Percentiles rank a stretch among this genome's conserved stretches.
phyloP scores from a whole-genome alignment of 306 rosid species.

The Cicer judaicum region DNA sequence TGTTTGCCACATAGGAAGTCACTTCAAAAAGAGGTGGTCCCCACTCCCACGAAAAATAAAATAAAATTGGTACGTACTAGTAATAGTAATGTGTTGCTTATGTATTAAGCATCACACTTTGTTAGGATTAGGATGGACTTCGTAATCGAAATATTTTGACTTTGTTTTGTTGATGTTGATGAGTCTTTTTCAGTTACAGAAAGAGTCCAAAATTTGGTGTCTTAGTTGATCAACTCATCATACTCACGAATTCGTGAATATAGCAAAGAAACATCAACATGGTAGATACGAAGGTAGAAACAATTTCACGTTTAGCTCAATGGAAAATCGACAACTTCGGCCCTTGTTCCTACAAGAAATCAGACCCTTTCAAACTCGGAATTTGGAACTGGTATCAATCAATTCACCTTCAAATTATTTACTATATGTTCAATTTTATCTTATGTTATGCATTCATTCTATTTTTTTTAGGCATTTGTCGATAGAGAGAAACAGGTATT shows the following conservation, averaged over 20 bases:
- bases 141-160: neutral
- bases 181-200: neutral
- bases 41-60: too few species aligned
- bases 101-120: neutral
- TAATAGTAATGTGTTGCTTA: neutral
- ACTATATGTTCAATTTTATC: neutral
- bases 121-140: neutral
- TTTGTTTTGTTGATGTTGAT: neutral
- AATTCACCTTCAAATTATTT: neutral
- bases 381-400: slow-evolving; percentile 77
- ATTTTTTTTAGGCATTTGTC: slow-evolving; percentile 60
- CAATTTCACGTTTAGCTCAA: slow-evolving; percentile 80
- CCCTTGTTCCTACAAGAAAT: slow-evolving; percentile 69
- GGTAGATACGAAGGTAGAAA: slow-evolving; percentile 80
- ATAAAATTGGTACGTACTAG: too few species aligned
- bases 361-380: slow-evolving; percentile 87
- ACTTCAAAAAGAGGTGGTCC: too few species aligned
- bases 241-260: neutral
- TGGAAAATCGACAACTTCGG: slow-evolving; percentile 91
- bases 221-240: neutral
- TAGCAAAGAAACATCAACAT: slow-evolving; percentile 20
- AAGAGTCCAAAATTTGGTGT: neutral
- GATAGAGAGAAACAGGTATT: slow-evolving; percentile 71
- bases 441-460: neutral
- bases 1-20: too few species aligned